Evolutionary conservation across 306 rosid species (phyloP), one percentile per base, ranked within the genome.

Genomic region (Spatholobus suberectus): DNA sequence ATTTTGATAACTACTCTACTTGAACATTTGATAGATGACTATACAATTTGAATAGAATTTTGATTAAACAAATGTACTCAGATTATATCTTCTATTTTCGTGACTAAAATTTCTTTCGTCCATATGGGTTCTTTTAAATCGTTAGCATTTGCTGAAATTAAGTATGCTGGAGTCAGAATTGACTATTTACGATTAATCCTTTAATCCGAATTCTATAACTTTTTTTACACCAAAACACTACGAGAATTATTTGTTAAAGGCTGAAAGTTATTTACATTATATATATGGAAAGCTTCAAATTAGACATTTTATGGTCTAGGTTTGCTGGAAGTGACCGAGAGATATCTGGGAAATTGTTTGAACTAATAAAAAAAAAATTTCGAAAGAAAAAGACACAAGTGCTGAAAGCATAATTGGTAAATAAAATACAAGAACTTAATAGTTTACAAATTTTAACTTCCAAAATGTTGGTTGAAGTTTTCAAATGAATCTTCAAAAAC

Each of bases 11-110:
- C 26, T 35, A 35, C 49, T 21, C 20, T 11, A 47, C 23, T 46
- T 15, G 29, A 70, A 55, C 63, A 59, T 58, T 59, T 37, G 70
- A 66, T 3, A 27, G 8, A 8, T 4, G 17, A 37, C 70, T 41
- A 17, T 21, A 35, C 81, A 54, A 27, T 54, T 82, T 67, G 61
- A 75, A 18, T 13, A 40, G 54, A 76, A 34, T 10, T 71, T 40
- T 76, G 71, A 67, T 17, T 40, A 14, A 75, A 43, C 43, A 68
- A 40, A 69, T 58, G 27, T n/a, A 37, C 44, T 18, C 15, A 26
- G 24, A 65, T 40, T 8, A 66, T 20, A 20, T 62, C 10, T 32
- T 46, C 5, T 12, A 49, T 43, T 27, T 32, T 20, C 5, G 7
- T 20, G 6, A 54, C 1, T 21, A 2, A 5, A 1, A 4, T 11